phyloP scores from a whole-genome alignment of 768 basidiomycete species.

The Auricularia heimuer region DNA sequence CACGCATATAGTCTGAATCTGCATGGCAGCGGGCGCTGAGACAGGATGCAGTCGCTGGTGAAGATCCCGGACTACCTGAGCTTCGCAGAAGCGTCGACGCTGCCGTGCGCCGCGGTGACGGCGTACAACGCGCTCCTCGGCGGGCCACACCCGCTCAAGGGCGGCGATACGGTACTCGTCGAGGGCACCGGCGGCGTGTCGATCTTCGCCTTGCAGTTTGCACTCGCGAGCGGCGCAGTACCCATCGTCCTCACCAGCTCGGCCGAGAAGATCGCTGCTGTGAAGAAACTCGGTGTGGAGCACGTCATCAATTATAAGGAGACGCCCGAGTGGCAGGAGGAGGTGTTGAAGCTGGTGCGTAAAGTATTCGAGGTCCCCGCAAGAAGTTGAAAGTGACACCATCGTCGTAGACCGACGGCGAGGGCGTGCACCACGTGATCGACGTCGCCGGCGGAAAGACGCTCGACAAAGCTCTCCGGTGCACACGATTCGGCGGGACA shows the following conservation, averaged over 20 bases:
- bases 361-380: no score
- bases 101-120: conserved; percentile 47
- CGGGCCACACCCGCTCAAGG: conserved; percentile 40
- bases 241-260: conserved; percentile 63
- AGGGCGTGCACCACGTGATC: conserved; percentile 28
- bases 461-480: conserved; percentile 32
- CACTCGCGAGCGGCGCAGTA: conserved; percentile 49
- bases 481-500: conserved; percentile 32
- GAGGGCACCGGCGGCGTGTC: conserved; percentile 51
- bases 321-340: conserved; percentile 47
- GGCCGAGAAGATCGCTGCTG: conserved; percentile 49
- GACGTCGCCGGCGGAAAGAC: conserved; percentile 51
- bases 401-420: conserved; percentile 19
- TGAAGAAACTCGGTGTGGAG: conserved; percentile 40
- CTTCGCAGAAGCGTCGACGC: conserved; percentile 54
- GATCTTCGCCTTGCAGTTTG: conserved; percentile 49
- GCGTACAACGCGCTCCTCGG: conserved; percentile 48
- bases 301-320: conserved; percentile 55
- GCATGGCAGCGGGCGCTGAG: no score
- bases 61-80: conserved; percentile 45
- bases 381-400: neutral
- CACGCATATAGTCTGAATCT: neutral
- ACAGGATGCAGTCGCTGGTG: conserved; percentile 26
- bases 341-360: conserved; percentile 37
- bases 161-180: conserved; percentile 48